Conservation (phyloP, 768 basidiomycete species). For the Hemileccinum rubropunctum region DNA sequence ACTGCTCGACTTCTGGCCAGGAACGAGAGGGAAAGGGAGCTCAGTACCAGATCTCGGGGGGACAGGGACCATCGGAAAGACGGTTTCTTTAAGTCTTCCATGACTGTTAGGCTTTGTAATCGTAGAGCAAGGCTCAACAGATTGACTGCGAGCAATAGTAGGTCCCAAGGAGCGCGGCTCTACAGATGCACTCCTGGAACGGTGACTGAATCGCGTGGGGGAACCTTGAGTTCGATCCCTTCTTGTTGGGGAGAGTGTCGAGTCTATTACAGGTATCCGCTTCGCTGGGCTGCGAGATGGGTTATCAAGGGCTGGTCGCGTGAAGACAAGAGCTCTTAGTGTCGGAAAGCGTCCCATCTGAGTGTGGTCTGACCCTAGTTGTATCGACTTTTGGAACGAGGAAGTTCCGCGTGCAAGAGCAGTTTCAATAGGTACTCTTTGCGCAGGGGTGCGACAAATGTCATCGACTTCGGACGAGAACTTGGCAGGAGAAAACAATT, state of each 20-base stretch:
- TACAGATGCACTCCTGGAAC: constrained; percentile 33
- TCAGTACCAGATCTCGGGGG: constrained; percentile 9
- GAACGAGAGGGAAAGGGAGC: constrained; percentile 30
- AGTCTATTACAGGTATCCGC: constrained; percentile 31
- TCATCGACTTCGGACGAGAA: constrained; percentile 37
- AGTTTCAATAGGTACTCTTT: constrained; percentile 56
- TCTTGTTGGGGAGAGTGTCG: constrained; percentile 26
- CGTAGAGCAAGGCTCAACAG: constrained; percentile 24
- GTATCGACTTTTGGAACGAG: constrained; percentile 46
- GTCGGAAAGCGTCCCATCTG: constrained; percentile 13
- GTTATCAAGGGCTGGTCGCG: constrained; percentile 37
- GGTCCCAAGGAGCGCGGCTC: constrained; percentile 29
- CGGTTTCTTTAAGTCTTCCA: constrained; percentile 17
- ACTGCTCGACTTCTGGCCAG: constrained; percentile 16
- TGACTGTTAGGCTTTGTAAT: constrained; percentile 4
- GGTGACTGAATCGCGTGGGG: constrained; percentile 17
- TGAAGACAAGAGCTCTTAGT: constrained; percentile 37
- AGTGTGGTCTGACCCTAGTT: constrained; percentile 27
- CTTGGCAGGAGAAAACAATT: constrained; percentile 32
- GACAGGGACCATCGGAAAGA: constrained; percentile 17
- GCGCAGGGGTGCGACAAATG: constrained; percentile 55
- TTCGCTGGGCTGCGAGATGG: constrained; percentile 37
- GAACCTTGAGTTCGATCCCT: constrained; percentile 5
- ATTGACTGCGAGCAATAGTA: constrained; percentile 25
- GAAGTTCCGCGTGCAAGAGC: constrained; percentile 49